Evolutionary conservation across 2,329 filamentous ascomycete species (phyloP).

Genomic region (Pestalotiopsis sp.): DNA sequence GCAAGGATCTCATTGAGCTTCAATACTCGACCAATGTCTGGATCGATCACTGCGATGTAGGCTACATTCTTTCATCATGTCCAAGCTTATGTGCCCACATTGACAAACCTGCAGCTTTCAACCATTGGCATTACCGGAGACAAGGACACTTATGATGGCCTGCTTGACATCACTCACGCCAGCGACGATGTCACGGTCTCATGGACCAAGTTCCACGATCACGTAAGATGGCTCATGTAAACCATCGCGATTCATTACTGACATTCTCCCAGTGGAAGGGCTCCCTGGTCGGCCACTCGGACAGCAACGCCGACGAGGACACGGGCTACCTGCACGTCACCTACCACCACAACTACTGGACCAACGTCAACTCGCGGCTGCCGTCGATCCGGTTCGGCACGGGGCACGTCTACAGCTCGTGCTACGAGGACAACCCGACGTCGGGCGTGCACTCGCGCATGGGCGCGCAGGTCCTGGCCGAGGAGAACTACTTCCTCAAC

Average conservation of each 20-base stretch:
- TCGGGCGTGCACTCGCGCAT: conserved; percentile 52
- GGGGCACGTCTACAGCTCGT: conserved; percentile 49
- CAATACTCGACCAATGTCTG: conserved; percentile 50
- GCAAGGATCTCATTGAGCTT: conserved; percentile 55
- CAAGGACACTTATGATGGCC: conserved; percentile 47
- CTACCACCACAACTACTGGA: conserved; percentile 74
- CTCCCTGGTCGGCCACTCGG: conserved; percentile 53
- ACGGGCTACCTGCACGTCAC: conserved; percentile 67
- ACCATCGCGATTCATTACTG: neutral
- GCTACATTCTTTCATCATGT: neutral
- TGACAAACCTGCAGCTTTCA: conserved; percentile 21
- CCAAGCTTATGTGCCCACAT: neutral
- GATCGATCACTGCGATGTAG: conserved; percentile 47
- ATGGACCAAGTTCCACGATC: conserved; percentile 45
- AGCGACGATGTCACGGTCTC: conserved; percentile 46
- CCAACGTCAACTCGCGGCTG: conserved; percentile 57
- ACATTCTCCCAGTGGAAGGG: conserved; percentile 22
- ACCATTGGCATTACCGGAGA: conserved; percentile 34
- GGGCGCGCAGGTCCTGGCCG: conserved; percentile 39
- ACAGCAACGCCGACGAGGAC: conserved; percentile 63
- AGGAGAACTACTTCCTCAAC: conserved; percentile 47
- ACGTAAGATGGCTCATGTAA: conserved; percentile 21
- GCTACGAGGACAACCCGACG: conserved; percentile 39
- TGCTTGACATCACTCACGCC: conserved; percentile 46
- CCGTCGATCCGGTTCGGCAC: conserved; percentile 61